Evolutionary conservation across 805 yeast species (phyloP).

Genomic region (Metschnikowia hibisci): DNA sequence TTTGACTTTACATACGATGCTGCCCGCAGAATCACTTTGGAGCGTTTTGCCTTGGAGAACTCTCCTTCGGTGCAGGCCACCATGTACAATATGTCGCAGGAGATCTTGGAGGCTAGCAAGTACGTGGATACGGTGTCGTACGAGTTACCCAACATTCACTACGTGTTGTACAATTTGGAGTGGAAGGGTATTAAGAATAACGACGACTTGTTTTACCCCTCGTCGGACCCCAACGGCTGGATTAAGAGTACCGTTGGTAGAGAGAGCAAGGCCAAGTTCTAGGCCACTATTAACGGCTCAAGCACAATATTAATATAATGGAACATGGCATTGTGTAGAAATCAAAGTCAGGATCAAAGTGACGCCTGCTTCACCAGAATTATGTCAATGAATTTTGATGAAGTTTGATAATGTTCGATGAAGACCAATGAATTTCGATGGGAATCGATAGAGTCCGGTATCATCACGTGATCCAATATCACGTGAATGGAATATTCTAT

Average conservation of each 20-base stretch:
- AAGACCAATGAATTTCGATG: too few relatives aligned
- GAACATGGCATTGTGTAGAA: not conserved
- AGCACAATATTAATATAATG: not conserved
- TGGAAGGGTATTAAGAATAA: constrained; percentile 85
- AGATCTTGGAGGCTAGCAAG: constrained; percentile 57
- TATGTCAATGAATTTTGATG: too few relatives aligned
- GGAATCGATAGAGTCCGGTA: too few relatives aligned
- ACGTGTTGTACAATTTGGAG: constrained; percentile 69
- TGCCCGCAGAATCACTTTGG: constrained; percentile 68
- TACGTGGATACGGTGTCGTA: constrained; percentile 64
- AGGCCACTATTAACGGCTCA: not conserved
- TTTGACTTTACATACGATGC: constrained; percentile 62
- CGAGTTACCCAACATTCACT: constrained; percentile 88
- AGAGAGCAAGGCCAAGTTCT: constrained; percentile 45
- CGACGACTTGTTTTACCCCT: constrained; percentile 82
- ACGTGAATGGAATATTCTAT: too few relatives aligned
- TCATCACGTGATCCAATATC: not conserved
- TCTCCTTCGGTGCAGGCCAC: constrained; percentile 96
- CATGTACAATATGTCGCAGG: constrained; percentile 86
- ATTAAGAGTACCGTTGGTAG: constrained; percentile 86
- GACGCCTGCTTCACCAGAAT: too few relatives aligned
- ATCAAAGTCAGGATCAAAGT: too few relatives aligned
- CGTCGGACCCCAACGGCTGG: constrained; percentile 89
- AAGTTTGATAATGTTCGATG: too few relatives aligned
- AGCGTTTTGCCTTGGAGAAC: constrained; percentile 76